A percentile compares a stretch with the other conserved stretches of the same genome.
Evolutionary conservation across 169 alveolate species (phyloP).

Genomic region (Plasmodium knowlesi): DNA sequence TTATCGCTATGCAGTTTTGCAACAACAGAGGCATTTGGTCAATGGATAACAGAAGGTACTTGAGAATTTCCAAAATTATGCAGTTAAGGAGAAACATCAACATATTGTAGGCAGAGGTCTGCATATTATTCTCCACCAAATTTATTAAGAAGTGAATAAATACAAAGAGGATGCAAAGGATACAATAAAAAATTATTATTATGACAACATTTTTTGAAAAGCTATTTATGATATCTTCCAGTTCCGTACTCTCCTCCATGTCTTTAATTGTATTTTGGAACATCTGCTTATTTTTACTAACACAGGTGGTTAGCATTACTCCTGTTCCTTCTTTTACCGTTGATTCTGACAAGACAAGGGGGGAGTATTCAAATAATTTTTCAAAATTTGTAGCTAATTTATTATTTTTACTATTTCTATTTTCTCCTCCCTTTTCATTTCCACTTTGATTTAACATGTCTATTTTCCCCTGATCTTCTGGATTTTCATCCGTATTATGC

Average conservation of each 20-base stretch:
- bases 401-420: neutral
- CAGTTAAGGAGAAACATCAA: slow-evolving; percentile 51
- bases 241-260: slow-evolving; percentile 17
- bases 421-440: neutral
- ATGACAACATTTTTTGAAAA: slow-evolving; percentile 51
- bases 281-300: slow-evolving; percentile 70
- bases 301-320: slow-evolving; percentile 54
- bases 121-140: slow-evolving; percentile 60
- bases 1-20: slow-evolving; percentile 60
- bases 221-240: slow-evolving; percentile 37
- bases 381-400: neutral
- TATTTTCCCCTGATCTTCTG: no score
- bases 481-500: neutral
- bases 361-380: slow-evolving; percentile 23
- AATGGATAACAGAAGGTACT: slow-evolving; percentile 31
- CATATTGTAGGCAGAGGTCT: slow-evolving; percentile 36
- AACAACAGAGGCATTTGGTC: slow-evolving; percentile 59
- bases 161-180: slow-evolving; percentile 53
- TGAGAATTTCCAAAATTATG: slow-evolving; percentile 28
- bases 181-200: slow-evolving; percentile 41
- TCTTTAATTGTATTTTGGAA: slow-evolving; percentile 33
- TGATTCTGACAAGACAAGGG: slow-evolving; percentile 37
- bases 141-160: slow-evolving; percentile 48
- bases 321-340: slow-evolving; percentile 26
- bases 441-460: neutral